Conservation (phyloP, 2,329 filamentous ascomycete genomes). For the Aspergillus vadensis region DNA sequence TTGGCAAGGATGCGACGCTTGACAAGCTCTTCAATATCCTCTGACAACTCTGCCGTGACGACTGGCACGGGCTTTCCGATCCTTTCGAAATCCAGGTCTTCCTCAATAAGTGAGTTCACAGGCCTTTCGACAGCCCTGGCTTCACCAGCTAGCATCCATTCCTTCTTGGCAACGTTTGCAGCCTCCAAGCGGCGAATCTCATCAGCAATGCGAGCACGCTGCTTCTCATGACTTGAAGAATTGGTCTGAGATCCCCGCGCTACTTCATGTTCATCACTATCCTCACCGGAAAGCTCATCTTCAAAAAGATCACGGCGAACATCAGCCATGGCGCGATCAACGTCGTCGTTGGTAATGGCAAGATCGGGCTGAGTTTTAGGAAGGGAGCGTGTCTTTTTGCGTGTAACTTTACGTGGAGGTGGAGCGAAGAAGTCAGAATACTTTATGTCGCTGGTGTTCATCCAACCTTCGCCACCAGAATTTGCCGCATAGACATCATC, state of each 20-base stretch:
- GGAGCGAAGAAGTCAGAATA: slow-evolving; percentile 94
- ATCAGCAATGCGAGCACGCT: slow-evolving; percentile 80
- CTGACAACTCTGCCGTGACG: slow-evolving; percentile 86
- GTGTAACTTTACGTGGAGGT: slow-evolving; percentile 70
- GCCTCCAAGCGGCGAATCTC: slow-evolving; percentile 92
- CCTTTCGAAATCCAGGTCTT: slow-evolving; percentile 94
- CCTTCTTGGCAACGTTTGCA: slow-evolving; percentile 82
- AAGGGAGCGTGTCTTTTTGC: slow-evolving; percentile 54
- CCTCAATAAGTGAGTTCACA: slow-evolving; percentile 86
- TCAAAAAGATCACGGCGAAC: slow-evolving; percentile 91
- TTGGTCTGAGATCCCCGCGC: slow-evolving; percentile 42
- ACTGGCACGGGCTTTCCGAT: slow-evolving; percentile 92
- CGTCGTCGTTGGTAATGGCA: slow-evolving; percentile 62
- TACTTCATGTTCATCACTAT: slow-evolving; percentile 68
- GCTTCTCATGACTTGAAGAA: slow-evolving; percentile 77
- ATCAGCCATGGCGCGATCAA: slow-evolving; percentile 81
- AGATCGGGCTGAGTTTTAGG: slow-evolving; percentile 53
- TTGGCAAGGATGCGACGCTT: slow-evolving; percentile 87
- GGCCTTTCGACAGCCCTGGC: slow-evolving; percentile 80
- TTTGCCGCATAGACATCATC: slow-evolving; percentile 58
- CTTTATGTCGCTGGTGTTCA: slow-evolving; percentile 84
- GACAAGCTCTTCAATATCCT: slow-evolving; percentile 89
- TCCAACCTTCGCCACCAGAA: slow-evolving; percentile 60
- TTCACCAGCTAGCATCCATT: slow-evolving; percentile 90
- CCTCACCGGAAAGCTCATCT: slow-evolving; percentile 58